Conservation (phyloP, 2,329 filamentous ascomycete genomes). For the Geosmithia putterillii region DNA sequence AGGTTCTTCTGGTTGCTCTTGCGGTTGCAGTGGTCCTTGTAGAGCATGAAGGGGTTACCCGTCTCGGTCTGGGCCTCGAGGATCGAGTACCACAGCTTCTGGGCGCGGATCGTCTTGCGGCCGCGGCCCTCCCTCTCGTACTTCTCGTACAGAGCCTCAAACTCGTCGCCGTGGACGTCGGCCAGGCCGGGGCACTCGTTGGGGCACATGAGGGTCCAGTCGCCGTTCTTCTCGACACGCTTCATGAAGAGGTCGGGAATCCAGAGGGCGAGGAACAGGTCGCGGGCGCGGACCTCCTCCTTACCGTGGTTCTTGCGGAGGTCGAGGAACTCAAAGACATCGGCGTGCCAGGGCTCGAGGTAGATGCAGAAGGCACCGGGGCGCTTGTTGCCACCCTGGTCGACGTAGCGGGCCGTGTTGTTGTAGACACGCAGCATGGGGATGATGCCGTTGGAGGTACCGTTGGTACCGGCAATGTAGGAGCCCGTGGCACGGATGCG, state of each 20-base stretch:
- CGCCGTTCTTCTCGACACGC: constrained; percentile 90
- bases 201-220: constrained; percentile 98
- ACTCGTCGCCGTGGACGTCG: constrained; percentile 95
- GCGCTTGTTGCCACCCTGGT: constrained; percentile 98
- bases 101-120: constrained; percentile 84
- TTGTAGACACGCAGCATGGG: constrained; percentile 99
- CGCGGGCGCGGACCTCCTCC: constrained; percentile 91
- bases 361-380: constrained; percentile 98
- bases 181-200: constrained; percentile 92
- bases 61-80: constrained; percentile 98
- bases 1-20: constrained; percentile 99
- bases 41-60: constrained; percentile 98
- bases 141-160: constrained; percentile 84
- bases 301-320: constrained; percentile 99
- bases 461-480: constrained; percentile 96
- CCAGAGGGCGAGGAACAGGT: constrained; percentile 96
- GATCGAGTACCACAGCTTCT: constrained; percentile 99
- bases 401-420: constrained; percentile 97
- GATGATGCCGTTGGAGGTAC: constrained; percentile 92
- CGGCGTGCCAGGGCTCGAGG: constrained; percentile 96
- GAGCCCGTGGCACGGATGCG: constrained; percentile 94
- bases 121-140: constrained; percentile 85
- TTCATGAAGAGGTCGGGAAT: constrained; percentile 99
- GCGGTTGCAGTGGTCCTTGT: constrained; percentile 96
- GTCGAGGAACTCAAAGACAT: constrained; percentile 95